Evolutionary conservation across 257 asterid species (phyloP).

Genomic region (Hygrophila difformis): DNA sequence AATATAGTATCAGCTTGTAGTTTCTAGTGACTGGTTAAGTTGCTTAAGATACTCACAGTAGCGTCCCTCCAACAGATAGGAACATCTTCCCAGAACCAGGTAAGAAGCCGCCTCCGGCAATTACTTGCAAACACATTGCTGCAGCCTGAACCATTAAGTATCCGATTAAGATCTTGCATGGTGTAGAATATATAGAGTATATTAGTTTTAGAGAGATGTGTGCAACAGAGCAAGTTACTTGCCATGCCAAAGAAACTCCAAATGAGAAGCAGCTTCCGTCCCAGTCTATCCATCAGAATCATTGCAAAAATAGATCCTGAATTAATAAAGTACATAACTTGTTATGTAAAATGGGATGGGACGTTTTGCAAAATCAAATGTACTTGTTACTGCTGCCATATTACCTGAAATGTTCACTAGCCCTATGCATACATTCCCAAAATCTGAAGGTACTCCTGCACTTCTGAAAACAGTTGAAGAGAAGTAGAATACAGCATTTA

Average conservation of each 20-base stretch:
- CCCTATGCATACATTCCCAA: conserved; percentile 75
- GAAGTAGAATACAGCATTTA: conserved; percentile 94
- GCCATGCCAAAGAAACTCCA: conserved; percentile 97
- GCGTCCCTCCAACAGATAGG: conserved; percentile 79
- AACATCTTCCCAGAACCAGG: conserved; percentile 34
- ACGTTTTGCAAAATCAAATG: background rate
- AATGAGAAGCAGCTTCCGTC: conserved; percentile 79
- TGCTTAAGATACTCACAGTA: conserved; percentile 48
- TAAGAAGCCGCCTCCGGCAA: conserved; percentile 45
- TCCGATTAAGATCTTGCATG: background rate
- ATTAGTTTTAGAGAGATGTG: too few relatives aligned
- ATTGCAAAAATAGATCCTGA: conserved; percentile 77
- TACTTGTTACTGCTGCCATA: background rate
- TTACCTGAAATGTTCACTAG: conserved; percentile 73
- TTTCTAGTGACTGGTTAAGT: too few relatives aligned
- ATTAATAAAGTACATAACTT: conserved; percentile 14
- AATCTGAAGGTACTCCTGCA: conserved; percentile 86
- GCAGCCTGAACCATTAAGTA: conserved; percentile 36
- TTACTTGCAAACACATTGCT: conserved; percentile 63
- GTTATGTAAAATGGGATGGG: conserved; percentile 1
- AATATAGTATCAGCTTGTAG: too few relatives aligned
- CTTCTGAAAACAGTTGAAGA: conserved; percentile 81
- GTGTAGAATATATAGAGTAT: background rate
- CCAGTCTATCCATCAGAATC: conserved; percentile 89
- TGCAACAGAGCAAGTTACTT: conserved; percentile 20